Evolutionary conservation across 2,329 filamentous ascomycete species (phyloP), one percentile per base, ranked within the genome.

Genomic region (Penicillium sp.): DNA sequence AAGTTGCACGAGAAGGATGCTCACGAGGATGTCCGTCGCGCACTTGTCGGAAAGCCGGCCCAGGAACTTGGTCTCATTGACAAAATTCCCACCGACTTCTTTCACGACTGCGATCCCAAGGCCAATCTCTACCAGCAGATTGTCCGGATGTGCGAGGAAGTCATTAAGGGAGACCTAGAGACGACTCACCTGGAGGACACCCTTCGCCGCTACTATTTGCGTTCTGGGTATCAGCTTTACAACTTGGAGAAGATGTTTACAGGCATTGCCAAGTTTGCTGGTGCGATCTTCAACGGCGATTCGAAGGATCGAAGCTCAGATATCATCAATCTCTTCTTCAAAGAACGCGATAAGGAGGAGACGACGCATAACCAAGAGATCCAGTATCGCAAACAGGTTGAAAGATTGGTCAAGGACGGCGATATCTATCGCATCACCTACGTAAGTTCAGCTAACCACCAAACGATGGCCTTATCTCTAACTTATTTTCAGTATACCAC

Each of bases 291-390:
- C 72, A 93, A 89, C 71, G 87, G 87, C 3, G 95, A 99, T 70
- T 85, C 87, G 51, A 97, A 97, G 80, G 95, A 99, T 75, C 96
- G 95, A 84, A 97, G 92, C 44, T 88, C 91, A 5, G 93, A 98
- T 64, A 90, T 99, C 63, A 90, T 96, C 69, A 88, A 92, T 64
- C 86, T 96, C 55, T 99, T 96, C 79, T 88, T 93, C 73, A 86
- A 87, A 67, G 92, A 92, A 74, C 89, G 94, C 5, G 86, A 91
- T 56, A 90, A 88, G 73, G 91, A 94, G 19, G 90, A 93, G 73
- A 96, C 92, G 0, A 97, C 93, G 54, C 94, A 93, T 70, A 90
- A 95, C 76, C 89, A 90, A 31, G 94, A 98, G 81, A 92, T 96
- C 63, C 91, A 90, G 71, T 92, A 94, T 64, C 88, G 94, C 64